These are phyloP conservation scores for Russula compacta DNA, from an alignment of 768 basidiomycete genomes.

Conservation along the genomic window DNA sequence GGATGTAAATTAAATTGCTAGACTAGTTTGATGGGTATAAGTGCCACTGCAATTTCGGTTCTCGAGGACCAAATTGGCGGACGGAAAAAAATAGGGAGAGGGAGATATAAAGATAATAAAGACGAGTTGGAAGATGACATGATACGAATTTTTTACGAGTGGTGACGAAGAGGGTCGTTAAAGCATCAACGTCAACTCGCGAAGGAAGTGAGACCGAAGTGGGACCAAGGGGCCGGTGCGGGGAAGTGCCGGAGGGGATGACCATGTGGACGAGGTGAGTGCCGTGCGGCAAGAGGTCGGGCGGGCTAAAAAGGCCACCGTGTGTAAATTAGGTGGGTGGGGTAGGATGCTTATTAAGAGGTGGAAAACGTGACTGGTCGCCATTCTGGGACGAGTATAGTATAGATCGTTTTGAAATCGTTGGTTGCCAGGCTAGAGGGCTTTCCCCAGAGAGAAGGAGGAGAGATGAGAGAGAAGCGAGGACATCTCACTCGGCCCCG, in stretches of 20 bases:
- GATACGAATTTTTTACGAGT: too few species aligned
- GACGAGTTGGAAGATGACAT: too few species aligned
- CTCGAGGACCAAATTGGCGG: too few species aligned
- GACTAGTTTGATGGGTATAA: too few species aligned
- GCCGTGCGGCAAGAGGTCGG: conserved; percentile 2
- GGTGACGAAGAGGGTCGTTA: too few species aligned
- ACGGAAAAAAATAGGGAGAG: too few species aligned
- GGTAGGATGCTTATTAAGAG: neutral
- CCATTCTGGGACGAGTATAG: neutral
- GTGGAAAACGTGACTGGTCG: neutral
- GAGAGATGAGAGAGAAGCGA: neutral
- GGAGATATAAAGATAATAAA: too few species aligned
- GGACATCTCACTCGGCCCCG: neutral
- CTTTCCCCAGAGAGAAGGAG: neutral
- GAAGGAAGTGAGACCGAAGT: too few species aligned
- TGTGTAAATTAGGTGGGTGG: conserved; percentile 14
- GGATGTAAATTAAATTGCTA: too few species aligned
- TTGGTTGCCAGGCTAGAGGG: neutral
- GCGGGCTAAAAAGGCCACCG: conserved; percentile 8
- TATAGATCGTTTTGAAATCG: neutral
- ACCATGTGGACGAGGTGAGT: neutral
- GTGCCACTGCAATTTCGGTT: too few species aligned
- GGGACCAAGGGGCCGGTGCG: neutral
- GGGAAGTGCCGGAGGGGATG: neutral
- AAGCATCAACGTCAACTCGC: too few species aligned